A percentile compares a stretch with the other conserved stretches of the same genome.
phyloP scores from a whole-genome alignment of 2,329 filamentous ascomycete genomes.

The Trichoderma lentiforme region DNA sequence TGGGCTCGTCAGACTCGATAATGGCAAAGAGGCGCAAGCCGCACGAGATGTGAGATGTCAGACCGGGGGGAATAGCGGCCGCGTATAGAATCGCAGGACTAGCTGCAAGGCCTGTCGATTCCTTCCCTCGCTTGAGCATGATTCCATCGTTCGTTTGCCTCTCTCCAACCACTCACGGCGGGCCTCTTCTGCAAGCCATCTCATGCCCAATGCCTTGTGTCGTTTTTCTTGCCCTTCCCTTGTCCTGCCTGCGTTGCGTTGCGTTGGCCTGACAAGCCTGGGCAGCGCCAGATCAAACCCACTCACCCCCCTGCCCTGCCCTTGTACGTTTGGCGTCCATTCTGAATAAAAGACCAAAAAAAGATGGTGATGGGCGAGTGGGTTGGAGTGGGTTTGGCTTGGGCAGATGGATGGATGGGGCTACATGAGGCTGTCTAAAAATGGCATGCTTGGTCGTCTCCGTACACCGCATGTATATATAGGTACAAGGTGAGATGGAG shows the following conservation, averaged over 20 bases:
- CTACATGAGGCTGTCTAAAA: conserved; percentile 5
- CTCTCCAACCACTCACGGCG: background rate
- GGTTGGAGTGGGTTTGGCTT: background rate
- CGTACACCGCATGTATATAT: conserved; percentile 7
- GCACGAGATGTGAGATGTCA: conserved; percentile 14
- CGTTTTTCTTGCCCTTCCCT: background rate
- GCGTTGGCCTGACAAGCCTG: background rate
- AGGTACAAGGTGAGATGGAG: background rate
- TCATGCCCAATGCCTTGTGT: background rate
- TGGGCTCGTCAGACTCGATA: conserved; percentile 5
- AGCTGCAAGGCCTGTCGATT: background rate
- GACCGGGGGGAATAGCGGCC: background rate
- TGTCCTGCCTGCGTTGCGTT: background rate
- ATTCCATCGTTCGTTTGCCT: background rate
- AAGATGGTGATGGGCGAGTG: conserved; percentile 7
- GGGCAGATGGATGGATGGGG: background rate
- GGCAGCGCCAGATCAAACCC: background rate
- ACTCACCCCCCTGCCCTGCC: background rate
- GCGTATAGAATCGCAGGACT: background rate
- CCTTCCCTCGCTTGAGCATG: background rate
- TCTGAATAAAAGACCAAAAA: background rate
- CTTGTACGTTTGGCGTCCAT: background rate
- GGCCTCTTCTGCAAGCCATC: background rate
- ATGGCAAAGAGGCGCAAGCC: conserved; percentile 12
- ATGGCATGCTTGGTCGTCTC: background rate